A percentile compares a stretch with the other conserved stretches of the same genome.
Evolutionary conservation across 495 filamentous ascomycete species (phyloP).

Genomic region (Aspergillus mulundensis): DNA sequence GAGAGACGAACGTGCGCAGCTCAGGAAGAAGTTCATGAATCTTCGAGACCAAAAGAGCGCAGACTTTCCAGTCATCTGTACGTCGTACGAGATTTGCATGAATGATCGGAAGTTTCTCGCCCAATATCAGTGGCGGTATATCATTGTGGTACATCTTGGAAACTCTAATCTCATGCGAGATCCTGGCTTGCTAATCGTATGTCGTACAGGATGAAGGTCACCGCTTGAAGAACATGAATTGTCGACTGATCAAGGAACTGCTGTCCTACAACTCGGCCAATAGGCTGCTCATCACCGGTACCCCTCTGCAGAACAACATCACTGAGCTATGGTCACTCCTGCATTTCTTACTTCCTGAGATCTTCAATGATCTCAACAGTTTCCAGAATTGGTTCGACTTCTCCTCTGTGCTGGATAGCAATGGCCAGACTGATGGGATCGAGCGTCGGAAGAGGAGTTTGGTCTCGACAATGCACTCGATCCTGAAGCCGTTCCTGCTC

Average conservation of each 20-base stretch:
- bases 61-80: slow-evolving; percentile 87
- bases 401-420: slow-evolving; percentile 73
- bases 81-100: slow-evolving; percentile 93
- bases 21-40: slow-evolving; percentile 60
- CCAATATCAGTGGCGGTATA: slow-evolving; percentile 90
- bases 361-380: slow-evolving; percentile 82
- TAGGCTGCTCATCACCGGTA: slow-evolving; percentile 88
- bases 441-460: slow-evolving; percentile 68
- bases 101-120: slow-evolving; percentile 76
- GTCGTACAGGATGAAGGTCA: slow-evolving; percentile 78
- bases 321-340: slow-evolving; percentile 92
- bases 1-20: slow-evolving; percentile 65
- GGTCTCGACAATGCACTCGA: slow-evolving; percentile 83
- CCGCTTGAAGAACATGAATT: slow-evolving; percentile 95
- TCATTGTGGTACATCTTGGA: slow-evolving; percentile 70
- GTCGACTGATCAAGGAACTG: slow-evolving; percentile 81
- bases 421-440: slow-evolving; percentile 56
- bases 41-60: slow-evolving; percentile 55
- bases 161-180: slow-evolving; percentile 4
- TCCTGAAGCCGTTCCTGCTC: slow-evolving; percentile 87
- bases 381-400: slow-evolving; percentile 98
- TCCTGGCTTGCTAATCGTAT: background rate
- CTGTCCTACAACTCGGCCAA: slow-evolving; percentile 85
- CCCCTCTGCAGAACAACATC: slow-evolving; percentile 93
- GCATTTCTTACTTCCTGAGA: slow-evolving; percentile 87